Conservation (phyloP, 2,329 filamentous ascomycete genomes). For the Fusarium coffeatum region DNA sequence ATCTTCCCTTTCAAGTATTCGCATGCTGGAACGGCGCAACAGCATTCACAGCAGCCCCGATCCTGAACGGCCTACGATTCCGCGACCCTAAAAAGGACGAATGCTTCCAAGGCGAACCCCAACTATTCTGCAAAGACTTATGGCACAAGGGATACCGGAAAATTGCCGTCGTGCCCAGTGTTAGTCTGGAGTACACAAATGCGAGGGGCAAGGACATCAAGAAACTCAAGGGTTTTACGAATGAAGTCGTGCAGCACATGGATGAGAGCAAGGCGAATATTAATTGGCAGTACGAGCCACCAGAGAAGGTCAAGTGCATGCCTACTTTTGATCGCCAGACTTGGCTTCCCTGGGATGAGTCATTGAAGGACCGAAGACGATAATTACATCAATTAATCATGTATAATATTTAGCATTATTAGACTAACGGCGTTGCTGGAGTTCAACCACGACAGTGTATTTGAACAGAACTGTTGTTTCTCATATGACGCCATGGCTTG, state of each 20-base stretch:
- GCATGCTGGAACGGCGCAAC: constrained; percentile 70
- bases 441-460: constrained; percentile 10
- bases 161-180: constrained; percentile 66
- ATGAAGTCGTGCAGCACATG: constrained; percentile 50
- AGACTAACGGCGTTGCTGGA: constrained; percentile 22
- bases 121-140: constrained; percentile 67
- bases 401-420: constrained; percentile 10
- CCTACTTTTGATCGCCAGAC: constrained; percentile 54
- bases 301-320: constrained; percentile 62
- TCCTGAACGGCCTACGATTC: constrained; percentile 59
- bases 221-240: constrained; percentile 61
- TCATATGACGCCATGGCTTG: not conserved
- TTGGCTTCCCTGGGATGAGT: constrained; percentile 55
- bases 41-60: constrained; percentile 62
- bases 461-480: not conserved
- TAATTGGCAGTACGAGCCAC: constrained; percentile 58
- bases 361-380: constrained; percentile 13
- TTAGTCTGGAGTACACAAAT: constrained; percentile 66
- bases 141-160: constrained; percentile 62
- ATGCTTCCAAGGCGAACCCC: constrained; percentile 66
- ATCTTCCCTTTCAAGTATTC: constrained; percentile 68
- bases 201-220: constrained; percentile 60
- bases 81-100: constrained; percentile 55
- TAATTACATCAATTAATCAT: not conserved
- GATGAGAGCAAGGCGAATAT: constrained; percentile 50